These are phyloP conservation scores for Mercurialis annua DNA, from an alignment of 345 rosid genomes.

Conservation along the genomic window DNA sequence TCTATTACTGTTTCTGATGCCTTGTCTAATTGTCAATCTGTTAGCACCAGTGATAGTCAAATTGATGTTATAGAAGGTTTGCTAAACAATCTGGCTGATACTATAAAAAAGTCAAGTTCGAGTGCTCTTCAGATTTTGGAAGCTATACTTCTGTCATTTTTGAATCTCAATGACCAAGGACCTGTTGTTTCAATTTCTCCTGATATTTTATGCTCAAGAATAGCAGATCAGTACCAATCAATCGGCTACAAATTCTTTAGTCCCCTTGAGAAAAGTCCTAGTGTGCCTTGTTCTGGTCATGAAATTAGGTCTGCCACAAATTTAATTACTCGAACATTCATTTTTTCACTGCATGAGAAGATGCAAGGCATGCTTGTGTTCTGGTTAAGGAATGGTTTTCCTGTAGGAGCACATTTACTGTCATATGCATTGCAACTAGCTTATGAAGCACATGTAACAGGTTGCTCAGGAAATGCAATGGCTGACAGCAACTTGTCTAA, in stretches of 20 bases:
- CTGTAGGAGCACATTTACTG: conserved; percentile 42
- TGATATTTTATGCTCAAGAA: conserved; percentile 27
- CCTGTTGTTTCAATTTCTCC: conserved; percentile 19
- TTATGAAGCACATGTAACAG: conserved; percentile 33
- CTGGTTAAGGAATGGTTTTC: conserved; percentile 42
- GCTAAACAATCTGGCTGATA: conserved; percentile 28
- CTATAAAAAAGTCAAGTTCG: conserved; percentile 22
- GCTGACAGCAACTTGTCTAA: conserved; percentile 11
- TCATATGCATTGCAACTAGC: conserved; percentile 43
- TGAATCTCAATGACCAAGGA: conserved; percentile 19
- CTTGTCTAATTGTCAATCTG: conserved; percentile 9
- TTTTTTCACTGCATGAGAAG: conserved; percentile 34
- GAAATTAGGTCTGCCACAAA: conserved; percentile 36
- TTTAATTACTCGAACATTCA: conserved; percentile 33
- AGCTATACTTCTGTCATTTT: conserved; percentile 34
- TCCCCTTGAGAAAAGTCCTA: conserved; percentile 21
- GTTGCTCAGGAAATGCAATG: conserved; percentile 25
- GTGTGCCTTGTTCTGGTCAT: conserved; percentile 25
- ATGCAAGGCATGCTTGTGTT: conserved; percentile 36
- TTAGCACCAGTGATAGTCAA: conserved; percentile 13
- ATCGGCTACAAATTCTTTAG: conserved; percentile 38
- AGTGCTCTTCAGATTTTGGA: conserved; percentile 34
- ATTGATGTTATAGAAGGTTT: conserved; percentile 23
- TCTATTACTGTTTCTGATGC: conserved; percentile 18
- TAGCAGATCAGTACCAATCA: conserved; percentile 31